Evolutionary conservation across 768 basidiomycete genomes (phyloP).

Genomic region (Suillus bovinus): DNA sequence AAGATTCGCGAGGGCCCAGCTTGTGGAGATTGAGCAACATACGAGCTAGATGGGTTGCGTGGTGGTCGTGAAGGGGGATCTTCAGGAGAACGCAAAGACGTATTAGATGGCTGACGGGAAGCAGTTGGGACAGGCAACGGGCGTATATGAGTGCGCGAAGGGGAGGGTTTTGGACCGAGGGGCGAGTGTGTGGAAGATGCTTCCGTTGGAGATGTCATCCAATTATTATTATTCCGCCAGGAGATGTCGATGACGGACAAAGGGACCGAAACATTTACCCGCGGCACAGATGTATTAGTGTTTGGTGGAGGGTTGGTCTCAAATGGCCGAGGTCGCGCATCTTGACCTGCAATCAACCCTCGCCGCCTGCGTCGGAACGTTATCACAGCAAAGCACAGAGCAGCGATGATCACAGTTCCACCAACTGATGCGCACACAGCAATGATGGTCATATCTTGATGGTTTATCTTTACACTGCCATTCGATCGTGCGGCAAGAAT

Average conservation of each 20-base stretch:
- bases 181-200: conserved; percentile 4
- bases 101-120: conserved; percentile 9
- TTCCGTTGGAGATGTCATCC: conserved; percentile 3
- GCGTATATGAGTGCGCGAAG: not conserved
- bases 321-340: conserved; percentile 29
- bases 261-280: not conserved
- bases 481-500: not conserved
- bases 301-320: conserved; percentile 17
- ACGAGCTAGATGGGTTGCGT: conserved; percentile 1
- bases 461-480: conserved; percentile 4
- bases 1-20: not conserved
- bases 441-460: conserved; percentile 13
- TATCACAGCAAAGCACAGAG: conserved; percentile 18
- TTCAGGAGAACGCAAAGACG: conserved; percentile 7
- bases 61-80: conserved; percentile 2
- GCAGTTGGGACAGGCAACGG: conserved; percentile 1
- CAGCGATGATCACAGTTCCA: conserved; percentile 19
- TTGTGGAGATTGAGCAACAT: not conserved
- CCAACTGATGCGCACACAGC: conserved; percentile 25
- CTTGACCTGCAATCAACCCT: conserved; percentile 19
- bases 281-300: not conserved
- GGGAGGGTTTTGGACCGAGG: not conserved
- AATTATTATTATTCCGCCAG: conserved; percentile 6
- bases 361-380: conserved; percentile 19
- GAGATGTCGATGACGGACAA: conserved; percentile 8